phyloP scores from a whole-genome alignment of 164 flowering plant genomes.

The Piper betle region DNA sequence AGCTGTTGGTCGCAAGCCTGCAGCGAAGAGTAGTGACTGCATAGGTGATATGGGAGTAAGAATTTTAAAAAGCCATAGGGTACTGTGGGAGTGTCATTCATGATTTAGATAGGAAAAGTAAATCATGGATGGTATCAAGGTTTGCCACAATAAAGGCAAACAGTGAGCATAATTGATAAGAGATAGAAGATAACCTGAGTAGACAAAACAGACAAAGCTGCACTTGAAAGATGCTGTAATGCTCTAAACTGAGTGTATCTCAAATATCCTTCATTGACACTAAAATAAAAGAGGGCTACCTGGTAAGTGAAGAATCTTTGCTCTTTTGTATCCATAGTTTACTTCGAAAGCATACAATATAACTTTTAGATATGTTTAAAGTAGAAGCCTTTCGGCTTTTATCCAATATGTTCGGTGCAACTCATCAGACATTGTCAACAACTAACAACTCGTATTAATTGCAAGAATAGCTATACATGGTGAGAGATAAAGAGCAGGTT shows the following conservation, averaged over 20 bases:
- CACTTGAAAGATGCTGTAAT: conserved; percentile 80
- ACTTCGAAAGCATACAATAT: too few relatives aligned
- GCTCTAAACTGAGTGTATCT: conserved; percentile 89
- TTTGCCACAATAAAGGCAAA: not conserved
- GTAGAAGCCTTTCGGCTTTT: too few relatives aligned
- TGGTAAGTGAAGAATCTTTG: too few relatives aligned
- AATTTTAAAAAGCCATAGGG: conserved; percentile 9
- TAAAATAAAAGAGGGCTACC: too few relatives aligned
- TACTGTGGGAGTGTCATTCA: not conserved
- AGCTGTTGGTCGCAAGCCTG: conserved; percentile 97
- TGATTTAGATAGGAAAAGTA: not conserved
- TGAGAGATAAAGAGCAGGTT: not conserved
- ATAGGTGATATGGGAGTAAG: conserved; percentile 52
- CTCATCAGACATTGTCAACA: too few relatives aligned
- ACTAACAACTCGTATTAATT: too few relatives aligned
- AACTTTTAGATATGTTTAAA: too few relatives aligned
- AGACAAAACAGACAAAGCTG: conserved; percentile 84
- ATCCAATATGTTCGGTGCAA: too few relatives aligned
- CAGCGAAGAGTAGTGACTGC: conserved; percentile 98
- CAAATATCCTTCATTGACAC: conserved; percentile 91
- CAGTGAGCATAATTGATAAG: not conserved
- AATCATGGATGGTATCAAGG: not conserved
- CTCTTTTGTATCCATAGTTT: too few relatives aligned
- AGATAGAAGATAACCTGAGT: conserved; percentile 67
- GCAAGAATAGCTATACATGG: not conserved